Percentiles rank a stretch among this genome's conserved stretches.
Evolutionary conservation across 2,329 filamentous ascomycete species (phyloP).

Genomic region (Fusarium cicatricum): DNA sequence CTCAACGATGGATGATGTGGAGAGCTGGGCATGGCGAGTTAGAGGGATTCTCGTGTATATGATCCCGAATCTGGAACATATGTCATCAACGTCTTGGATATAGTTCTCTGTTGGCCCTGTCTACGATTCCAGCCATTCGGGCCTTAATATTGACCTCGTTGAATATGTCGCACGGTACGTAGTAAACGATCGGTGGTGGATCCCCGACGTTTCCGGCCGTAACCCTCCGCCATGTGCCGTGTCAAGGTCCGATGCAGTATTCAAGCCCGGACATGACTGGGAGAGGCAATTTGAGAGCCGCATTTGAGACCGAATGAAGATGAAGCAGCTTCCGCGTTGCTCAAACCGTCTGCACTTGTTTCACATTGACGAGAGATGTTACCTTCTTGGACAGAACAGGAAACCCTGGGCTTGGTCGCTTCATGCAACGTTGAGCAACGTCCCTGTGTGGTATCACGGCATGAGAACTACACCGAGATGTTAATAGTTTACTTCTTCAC

Average conservation of each 20-base stretch:
- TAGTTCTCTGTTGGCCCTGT: slow-evolving; percentile 7
- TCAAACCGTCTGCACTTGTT: slow-evolving; percentile 21
- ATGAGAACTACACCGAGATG: neutral
- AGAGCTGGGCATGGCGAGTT: too few relatives aligned
- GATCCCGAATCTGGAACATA: neutral
- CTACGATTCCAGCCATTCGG: slow-evolving; percentile 20
- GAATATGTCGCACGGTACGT: slow-evolving; percentile 1
- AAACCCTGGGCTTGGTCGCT: slow-evolving; percentile 1
- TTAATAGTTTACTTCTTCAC: neutral
- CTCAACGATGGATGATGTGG: too few relatives aligned
- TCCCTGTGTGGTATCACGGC: slow-evolving; percentile 10
- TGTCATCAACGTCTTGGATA: neutral
- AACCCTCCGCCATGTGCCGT: slow-evolving; percentile 8
- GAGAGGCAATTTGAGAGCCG: slow-evolving; percentile 11
- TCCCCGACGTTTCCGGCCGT: slow-evolving; percentile 39
- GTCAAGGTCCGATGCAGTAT: slow-evolving; percentile 25
- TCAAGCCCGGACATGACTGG: slow-evolving; percentile 1
- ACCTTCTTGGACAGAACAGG: slow-evolving; percentile 17
- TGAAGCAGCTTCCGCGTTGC: slow-evolving; percentile 6
- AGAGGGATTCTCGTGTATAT: too few relatives aligned
- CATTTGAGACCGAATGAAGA: slow-evolving; percentile 3
- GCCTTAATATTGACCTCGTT: too few relatives aligned
- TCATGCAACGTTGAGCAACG: slow-evolving; percentile 29
- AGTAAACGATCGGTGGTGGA: slow-evolving; percentile 26
- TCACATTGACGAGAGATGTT: slow-evolving; percentile 25